Evolutionary conservation across 2,329 filamentous ascomycete species (phyloP).

Genomic region (Ophiosphaerella narmari): DNA sequence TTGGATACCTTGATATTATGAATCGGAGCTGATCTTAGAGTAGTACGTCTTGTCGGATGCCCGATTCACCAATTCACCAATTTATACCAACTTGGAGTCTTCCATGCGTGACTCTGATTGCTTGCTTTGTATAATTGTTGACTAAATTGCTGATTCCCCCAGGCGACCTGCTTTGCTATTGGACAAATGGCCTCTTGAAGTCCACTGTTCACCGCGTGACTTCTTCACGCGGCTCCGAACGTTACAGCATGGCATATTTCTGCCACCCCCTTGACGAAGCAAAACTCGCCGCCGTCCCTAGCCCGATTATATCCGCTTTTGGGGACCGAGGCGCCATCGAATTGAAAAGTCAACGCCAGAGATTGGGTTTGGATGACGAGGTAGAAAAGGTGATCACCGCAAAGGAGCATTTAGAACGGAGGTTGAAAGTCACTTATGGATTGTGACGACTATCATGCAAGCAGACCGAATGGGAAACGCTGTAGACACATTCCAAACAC

Average conservation of each 20-base stretch:
- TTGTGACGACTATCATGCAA: slow-evolving; percentile 19
- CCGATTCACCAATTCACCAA: too few relatives aligned
- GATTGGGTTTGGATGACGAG: slow-evolving; percentile 48
- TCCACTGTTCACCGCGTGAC: slow-evolving; percentile 89
- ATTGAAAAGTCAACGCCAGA: slow-evolving; percentile 45
- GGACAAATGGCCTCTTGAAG: slow-evolving; percentile 86
- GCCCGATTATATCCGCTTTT: slow-evolving; percentile 52
- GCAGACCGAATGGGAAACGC: background rate
- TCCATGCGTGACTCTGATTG: too few relatives aligned
- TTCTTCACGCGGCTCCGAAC: slow-evolving; percentile 58
- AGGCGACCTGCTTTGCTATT: slow-evolving; percentile 72
- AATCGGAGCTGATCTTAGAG: too few relatives aligned
- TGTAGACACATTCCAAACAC: slow-evolving; percentile 7
- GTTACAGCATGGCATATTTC: slow-evolving; percentile 66
- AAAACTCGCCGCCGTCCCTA: slow-evolving; percentile 60
- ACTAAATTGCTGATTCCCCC: too few relatives aligned
- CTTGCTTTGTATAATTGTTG: too few relatives aligned
- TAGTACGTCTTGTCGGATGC: too few relatives aligned
- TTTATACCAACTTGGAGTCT: too few relatives aligned
- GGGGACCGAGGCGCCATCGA: slow-evolving; percentile 38
- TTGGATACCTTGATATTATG: too few relatives aligned
- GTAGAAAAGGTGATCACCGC: slow-evolving; percentile 57
- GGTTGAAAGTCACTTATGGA: slow-evolving; percentile 64
- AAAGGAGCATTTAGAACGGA: slow-evolving; percentile 61
- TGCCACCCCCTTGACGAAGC: slow-evolving; percentile 64